A percentile compares a stretch with the other conserved stretches of the same genome.
Conservation (phyloP, 176 grass and related monocot genomes). For the Hsuehochloa calcarea region DNA sequence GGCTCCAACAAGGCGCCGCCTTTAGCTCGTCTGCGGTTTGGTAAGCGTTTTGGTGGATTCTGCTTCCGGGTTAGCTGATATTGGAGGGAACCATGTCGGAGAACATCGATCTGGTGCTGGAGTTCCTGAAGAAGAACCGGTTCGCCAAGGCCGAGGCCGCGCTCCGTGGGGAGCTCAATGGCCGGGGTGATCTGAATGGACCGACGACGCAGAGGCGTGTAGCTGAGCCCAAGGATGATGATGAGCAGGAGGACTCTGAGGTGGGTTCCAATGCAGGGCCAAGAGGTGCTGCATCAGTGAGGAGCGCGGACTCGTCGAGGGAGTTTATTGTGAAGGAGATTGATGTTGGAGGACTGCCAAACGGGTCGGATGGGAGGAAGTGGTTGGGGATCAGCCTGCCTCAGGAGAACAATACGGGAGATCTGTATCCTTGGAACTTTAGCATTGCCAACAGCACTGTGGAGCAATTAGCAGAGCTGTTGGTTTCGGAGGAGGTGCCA, state of each 20-base stretch:
- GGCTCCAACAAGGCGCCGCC: not conserved
- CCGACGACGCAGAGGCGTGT: not conserved
- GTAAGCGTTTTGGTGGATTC: not conserved
- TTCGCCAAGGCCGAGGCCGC: constrained; percentile 89
- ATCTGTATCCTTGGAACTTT: constrained; percentile 91
- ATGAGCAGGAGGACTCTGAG: constrained; percentile 32
- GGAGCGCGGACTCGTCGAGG: constrained; percentile 56
- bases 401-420: constrained; percentile 42
- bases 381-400: constrained; percentile 29
- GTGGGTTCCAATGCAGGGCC: constrained; percentile 32
- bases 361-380: constrained; percentile 50
- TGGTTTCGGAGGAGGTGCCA: constrained; percentile 63
- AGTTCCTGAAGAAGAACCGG: constrained; percentile 84
- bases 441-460: constrained; percentile 59
- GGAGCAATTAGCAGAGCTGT: constrained; percentile 63
- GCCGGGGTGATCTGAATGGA: constrained; percentile 30
- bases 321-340: constrained; percentile 99
- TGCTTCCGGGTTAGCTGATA: constrained; percentile 9
- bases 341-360: constrained; percentile 50
- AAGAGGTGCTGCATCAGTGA: constrained; percentile 27
- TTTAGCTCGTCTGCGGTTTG: constrained; percentile 12
- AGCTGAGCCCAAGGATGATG: constrained; percentile 22
- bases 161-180: constrained; percentile 72
- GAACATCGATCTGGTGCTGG: constrained; percentile 86
- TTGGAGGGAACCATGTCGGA: constrained; percentile 68